Base-by-base conservation (phyloP, 2,329 filamentous ascomycete genomes). In the Emydomyces testavorans region DNA sequence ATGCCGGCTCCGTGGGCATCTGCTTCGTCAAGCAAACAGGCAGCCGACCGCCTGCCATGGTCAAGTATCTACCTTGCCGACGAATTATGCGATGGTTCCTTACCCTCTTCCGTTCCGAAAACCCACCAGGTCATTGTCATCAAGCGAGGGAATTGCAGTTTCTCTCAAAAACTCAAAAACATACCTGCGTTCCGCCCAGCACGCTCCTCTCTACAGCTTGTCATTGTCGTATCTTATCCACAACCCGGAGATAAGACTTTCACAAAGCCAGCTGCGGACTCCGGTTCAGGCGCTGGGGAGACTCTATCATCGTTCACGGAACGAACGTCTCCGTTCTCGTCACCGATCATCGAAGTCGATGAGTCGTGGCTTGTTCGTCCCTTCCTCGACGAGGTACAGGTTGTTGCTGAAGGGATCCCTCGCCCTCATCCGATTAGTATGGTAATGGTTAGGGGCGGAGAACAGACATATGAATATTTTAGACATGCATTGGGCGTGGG, bases 81-180 rank as follows among this genome's bases (percentile, higher is more conserved):
- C 47, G 70, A 83, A 13, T 92, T 90, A 63, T 70, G 73, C 50
- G 68, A 71, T n/a, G 68, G 71, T 50, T 64, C 73, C 51, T 65
- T 86, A 46, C 64, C 77, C 10, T 56, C 70, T 1, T 63, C 70
- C 6, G 64, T 80, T 2, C 72, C 71, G 0, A 71, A 70, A 34
- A 66, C 63, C 1, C 67, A 94, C 65, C 82, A 94, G 44, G 72
- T 96, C 51, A 80, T 98, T 50, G 77, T 94, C 42, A 73, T 96
- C 57, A 80, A 78, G 23, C 80, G 92, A 4, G 90, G 92, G 32
- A 80, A 79, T 1, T 98, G 92, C 68, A 83, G 77, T 20, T 96
- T 96, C 64, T 82, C 78, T 29, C 69, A 82, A 23, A 98, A 98
- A 64, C 69, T 96, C 0, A 73, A 76, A 44, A 89, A 86, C 54